Evolutionary conservation across 495 filamentous ascomycete genomes (phyloP).

Genomic region (Aspergillus haitiensis): DNA sequence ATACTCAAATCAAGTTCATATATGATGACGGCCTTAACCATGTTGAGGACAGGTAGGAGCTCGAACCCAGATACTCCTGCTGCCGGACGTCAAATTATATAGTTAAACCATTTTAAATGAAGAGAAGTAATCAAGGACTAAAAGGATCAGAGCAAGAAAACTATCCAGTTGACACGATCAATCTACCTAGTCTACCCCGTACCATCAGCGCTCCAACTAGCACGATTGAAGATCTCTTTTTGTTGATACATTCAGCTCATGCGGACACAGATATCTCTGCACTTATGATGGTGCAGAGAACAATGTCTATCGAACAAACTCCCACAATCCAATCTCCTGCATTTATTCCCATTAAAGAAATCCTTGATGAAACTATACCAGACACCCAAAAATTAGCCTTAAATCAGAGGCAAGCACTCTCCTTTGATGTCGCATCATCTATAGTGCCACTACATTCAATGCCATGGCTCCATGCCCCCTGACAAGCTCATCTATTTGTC

Average conservation of each 20-base stretch:
- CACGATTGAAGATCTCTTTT: not conserved
- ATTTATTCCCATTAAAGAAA: not conserved
- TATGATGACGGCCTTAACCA: not conserved
- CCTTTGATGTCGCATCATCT: conserved; percentile 9
- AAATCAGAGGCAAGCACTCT: conserved; percentile 8
- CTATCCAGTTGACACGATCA: not conserved
- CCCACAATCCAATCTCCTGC: not conserved
- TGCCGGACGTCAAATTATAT: no score
- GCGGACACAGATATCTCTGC: not conserved
- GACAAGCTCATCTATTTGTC: conserved; percentile 5
- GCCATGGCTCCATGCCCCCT: conserved; percentile 4
- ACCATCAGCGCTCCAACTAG: not conserved
- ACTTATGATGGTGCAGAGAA: not conserved
- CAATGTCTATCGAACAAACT: not conserved
- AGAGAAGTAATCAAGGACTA: not conserved
- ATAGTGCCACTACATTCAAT: conserved; percentile 12
- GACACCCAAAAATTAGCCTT: not conserved
- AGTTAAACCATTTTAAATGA: no score
- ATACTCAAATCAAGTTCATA: conserved; percentile 1
- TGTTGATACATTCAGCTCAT: not conserved
- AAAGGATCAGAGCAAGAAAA: not conserved
- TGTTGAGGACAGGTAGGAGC: no score
- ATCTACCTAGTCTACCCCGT: not conserved
- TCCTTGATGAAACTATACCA: not conserved
- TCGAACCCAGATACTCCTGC: no score